Evolutionary conservation across 805 yeast genomes (phyloP), one percentile per base, ranked within the genome.

Genomic region (Lipomyces yamanashiensis): DNA sequence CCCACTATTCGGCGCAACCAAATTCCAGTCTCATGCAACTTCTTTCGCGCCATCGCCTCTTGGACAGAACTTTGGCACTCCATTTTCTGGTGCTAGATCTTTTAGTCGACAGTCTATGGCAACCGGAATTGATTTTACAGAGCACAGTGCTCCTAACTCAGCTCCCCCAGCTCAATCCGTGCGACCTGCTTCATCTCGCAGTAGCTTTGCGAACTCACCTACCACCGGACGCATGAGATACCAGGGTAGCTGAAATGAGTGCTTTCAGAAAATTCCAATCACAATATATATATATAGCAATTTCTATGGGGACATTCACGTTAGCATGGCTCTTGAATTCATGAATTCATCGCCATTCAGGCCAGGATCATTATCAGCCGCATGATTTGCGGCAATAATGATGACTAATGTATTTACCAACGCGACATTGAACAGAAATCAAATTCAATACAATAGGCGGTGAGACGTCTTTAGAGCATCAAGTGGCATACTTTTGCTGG

Each of bases 171-270:
- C 34, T 34, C 55, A 17, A 39, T 39, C 23, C 15, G 7, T 34
- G 28, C 39, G 55, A 19, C 34, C 45, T 8, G 45, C 36, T 10
- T 39, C 45, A 37, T 36, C 28, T 12, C 28, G 34, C 13, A 34
- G 45, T 7, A 40, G 55, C 34, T 52, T 52, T 52, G 45, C 19
- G 45, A 52, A 39, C 19, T 39, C 55, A 34, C 55, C 55, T 4
- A 2, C 43, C 28, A 23, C 37, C 7, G 54, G 54, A 17, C 23
- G 19, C 4, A 50, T 50, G 43, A 34, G 54, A 23, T 50, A n/a
- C 34, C 34, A 28, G 13, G 34, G 53, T 28, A 15, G 28, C 28
- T 28, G 28, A 28, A 28, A 28, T 28, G 5, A 28, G 5, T 5
- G 28, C 2, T 5, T 3, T 5, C 28, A 28, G 28, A 2, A 28